Evolutionary conservation across 2,329 filamentous ascomycete genomes (phyloP).

Genomic region (Sclerotinia spermophila): DNA sequence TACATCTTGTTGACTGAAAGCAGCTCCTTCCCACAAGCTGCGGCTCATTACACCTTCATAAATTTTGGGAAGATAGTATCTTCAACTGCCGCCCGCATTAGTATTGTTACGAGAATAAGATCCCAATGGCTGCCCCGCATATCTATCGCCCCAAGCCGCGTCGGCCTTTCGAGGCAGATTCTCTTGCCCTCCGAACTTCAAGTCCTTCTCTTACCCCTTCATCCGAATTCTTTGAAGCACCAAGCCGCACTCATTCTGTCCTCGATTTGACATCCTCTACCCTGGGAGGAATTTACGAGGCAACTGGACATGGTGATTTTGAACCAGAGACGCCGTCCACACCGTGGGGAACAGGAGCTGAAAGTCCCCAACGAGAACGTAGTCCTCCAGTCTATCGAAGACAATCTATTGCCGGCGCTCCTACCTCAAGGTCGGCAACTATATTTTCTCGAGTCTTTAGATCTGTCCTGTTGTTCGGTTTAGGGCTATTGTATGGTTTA

Average conservation of each 20-base stretch:
- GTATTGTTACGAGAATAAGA: background rate
- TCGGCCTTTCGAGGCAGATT: slow-evolving; percentile 61
- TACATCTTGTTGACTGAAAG: slow-evolving; percentile 10
- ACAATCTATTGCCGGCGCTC: slow-evolving; percentile 28
- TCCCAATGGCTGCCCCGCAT: slow-evolving; percentile 27
- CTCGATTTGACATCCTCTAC: slow-evolving; percentile 87
- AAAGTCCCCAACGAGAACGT: slow-evolving; percentile 53
- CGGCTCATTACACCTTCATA: background rate
- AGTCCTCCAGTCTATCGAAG: slow-evolving; percentile 16
- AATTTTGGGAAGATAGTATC: background rate
- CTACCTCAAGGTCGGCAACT: slow-evolving; percentile 34
- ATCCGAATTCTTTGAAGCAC: slow-evolving; percentile 58
- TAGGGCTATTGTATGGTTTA: slow-evolving; percentile 79
- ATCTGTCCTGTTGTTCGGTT: slow-evolving; percentile 64
- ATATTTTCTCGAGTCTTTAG: slow-evolving; percentile 52
- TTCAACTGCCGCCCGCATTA: background rate
- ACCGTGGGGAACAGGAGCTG: slow-evolving; percentile 75
- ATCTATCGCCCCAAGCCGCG: slow-evolving; percentile 68
- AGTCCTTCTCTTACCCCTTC: slow-evolving; percentile 52
- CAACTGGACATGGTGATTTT: slow-evolving; percentile 53
- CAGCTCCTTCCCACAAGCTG: background rate
- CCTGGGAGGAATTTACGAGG: slow-evolving; percentile 85
- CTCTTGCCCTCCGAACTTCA: slow-evolving; percentile 44
- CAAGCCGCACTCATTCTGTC: slow-evolving; percentile 68
- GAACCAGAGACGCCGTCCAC: slow-evolving; percentile 55